Evolutionary conservation across 805 yeast species (phyloP).

Genomic region (Cyberlindnera americana): DNA sequence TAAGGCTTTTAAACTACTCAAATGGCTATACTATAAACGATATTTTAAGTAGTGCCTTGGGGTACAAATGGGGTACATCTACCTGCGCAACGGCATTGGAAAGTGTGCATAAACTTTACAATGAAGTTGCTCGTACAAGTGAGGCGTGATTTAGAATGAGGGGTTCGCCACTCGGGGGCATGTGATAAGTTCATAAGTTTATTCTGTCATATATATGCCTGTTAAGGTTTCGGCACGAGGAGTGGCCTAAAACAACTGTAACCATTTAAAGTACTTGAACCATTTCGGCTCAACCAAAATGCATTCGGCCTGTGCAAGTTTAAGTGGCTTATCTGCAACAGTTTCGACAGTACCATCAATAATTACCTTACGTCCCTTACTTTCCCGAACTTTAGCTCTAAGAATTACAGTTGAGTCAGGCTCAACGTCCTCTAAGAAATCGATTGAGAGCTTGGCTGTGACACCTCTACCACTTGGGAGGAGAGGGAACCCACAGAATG

Average conservation of each 20-base stretch:
- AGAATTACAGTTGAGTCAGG: conserved; percentile 65
- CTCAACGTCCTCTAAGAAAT: conserved; percentile 46
- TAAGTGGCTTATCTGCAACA: conserved; percentile 37
- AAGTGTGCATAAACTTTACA: too few species aligned
- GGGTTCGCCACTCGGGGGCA: too few species aligned
- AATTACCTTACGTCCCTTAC: conserved; percentile 77
- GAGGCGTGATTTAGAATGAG: too few species aligned
- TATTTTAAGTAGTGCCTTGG: too few species aligned
- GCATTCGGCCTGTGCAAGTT: conserved; percentile 62
- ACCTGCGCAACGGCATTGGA: too few species aligned
- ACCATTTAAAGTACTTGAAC: conserved; percentile 69
- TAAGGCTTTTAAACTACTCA: too few species aligned
- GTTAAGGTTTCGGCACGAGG: too few species aligned
- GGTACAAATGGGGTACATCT: too few species aligned
- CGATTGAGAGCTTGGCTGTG: conserved; percentile 70
- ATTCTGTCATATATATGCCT: too few species aligned
- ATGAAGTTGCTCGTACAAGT: too few species aligned
- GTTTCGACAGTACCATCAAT: conserved; percentile 67
- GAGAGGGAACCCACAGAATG: conserved; percentile 79
- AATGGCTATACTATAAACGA: too few species aligned
- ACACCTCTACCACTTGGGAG: conserved; percentile 85
- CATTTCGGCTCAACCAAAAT: conserved; percentile 83
- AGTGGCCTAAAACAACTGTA: conserved; percentile 36
- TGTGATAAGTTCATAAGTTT: too few species aligned
- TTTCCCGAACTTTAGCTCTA: conserved; percentile 59